These are phyloP conservation scores for Trypanosoma conorhini DNA, from an alignment of 208 protist species.

Conservation along the genomic window DNA sequence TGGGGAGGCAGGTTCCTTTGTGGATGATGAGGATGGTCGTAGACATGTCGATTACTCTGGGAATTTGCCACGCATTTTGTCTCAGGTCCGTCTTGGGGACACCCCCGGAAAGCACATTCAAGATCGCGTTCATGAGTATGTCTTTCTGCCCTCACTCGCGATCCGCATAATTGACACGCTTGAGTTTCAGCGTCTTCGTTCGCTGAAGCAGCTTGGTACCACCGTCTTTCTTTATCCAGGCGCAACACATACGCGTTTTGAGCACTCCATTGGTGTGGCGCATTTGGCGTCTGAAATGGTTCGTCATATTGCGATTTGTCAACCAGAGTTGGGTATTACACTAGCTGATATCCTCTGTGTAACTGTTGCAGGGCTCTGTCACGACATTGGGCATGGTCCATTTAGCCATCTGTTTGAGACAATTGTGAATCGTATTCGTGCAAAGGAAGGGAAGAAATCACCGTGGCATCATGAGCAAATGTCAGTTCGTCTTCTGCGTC, in stretches of 20 bases:
- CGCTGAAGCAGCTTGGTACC: conserved; percentile 87
- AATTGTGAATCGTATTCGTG: conserved; percentile 31
- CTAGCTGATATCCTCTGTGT: conserved; percentile 54
- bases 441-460: not conserved
- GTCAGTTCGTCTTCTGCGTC: conserved; percentile 31
- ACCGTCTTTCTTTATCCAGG: conserved; percentile 80
- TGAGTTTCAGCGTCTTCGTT: conserved; percentile 88
- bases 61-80: not conserved
- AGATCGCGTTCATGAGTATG: conserved; percentile 95
- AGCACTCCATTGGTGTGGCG: conserved; percentile 82
- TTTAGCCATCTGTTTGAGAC: conserved; percentile 91
- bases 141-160: conserved; percentile 83
- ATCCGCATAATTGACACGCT: conserved; percentile 88
- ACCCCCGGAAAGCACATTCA: conserved; percentile 52
- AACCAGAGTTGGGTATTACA: conserved; percentile 75
- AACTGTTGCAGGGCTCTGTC: conserved; percentile 85
- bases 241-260: conserved; percentile 84
- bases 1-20: not conserved
- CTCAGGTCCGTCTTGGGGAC: not conserved
- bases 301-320: conserved; percentile 32
- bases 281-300: conserved; percentile 66
- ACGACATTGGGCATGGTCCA: conserved; percentile 92
- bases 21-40: not conserved
- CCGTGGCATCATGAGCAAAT: conserved; percentile 45
- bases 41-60: not conserved